Evolutionary conservation across 1,284 basidiomycete species (phyloP), one percentile per base, ranked within the genome.

Genomic region (Anthracocystis setariae): DNA sequence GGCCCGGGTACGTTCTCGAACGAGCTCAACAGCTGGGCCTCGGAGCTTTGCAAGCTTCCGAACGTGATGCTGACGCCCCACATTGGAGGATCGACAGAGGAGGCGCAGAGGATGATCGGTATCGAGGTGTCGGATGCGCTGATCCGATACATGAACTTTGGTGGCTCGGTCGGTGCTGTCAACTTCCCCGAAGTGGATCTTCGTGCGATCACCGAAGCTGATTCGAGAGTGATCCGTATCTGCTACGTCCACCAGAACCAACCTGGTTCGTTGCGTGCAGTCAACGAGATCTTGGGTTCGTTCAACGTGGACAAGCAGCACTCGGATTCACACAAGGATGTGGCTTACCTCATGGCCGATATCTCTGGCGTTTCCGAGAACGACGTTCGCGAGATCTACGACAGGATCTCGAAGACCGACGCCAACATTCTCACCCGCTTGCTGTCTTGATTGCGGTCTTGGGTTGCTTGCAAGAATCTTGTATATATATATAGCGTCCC

Each of bases 271-370:
- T 89, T 99, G 81, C 90, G 90, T 78, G 89, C 90, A 78, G 92
- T 99, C 86, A 99, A 99, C 87, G 92, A 95, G 77, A 86, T 87
- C 27, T 86, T 98, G 46, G 92, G 91, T 57, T 89, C 91, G 46
- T 94, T 95, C 88, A 98, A 99, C 85, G 95, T 99, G 82, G 94
- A 97, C 86, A 98, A 98, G 87, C 96, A 98, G 85, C 96, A 91
- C 85, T 94, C 95, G 18, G 94, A 98, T 83, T 94, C 92, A 54
- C 93, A 93, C 85, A 93, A 93, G 74, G 94, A 95, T 73, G 87
- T 95, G 54, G 95, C 94, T 20, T 96, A 95, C 84, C 88, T 98
- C 71, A 90, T 98, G 89, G 94, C 93, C 18, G 95, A 99, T 85
- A 95, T 98, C 76, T 90, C 91, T 32, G 89, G 93, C 73, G 94